phyloP scores from a whole-genome alignment of 306 rosid species.

The Cicer yamashitae region DNA sequence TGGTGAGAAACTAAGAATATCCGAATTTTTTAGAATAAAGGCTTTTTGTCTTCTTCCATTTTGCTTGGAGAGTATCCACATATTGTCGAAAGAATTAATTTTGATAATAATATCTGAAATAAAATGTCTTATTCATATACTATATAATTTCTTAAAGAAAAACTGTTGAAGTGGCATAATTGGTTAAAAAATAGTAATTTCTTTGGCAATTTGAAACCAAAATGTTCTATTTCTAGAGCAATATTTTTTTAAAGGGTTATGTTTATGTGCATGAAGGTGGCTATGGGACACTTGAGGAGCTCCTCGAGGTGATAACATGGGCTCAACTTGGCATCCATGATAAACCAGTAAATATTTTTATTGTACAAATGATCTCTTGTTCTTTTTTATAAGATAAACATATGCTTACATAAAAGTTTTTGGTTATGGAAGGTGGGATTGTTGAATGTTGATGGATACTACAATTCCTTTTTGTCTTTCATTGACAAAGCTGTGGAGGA shows the following conservation, averaged over 20 bases:
- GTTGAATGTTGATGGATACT: slow-evolving; percentile 95
- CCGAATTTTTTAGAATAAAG: not conserved
- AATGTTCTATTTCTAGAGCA: not conserved
- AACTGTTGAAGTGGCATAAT: not conserved
- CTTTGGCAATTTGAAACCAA: not conserved
- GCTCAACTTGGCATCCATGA: slow-evolving; percentile 99
- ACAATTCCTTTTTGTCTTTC: slow-evolving; percentile 83
- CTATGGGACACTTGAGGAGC: slow-evolving; percentile 98
- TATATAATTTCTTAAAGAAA: not conserved
- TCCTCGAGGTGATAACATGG: slow-evolving; percentile 97
- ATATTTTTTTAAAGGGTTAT: not conserved
- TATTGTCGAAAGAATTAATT: not conserved
- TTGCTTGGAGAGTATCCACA: not conserved
- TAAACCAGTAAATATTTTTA: slow-evolving; percentile 68
- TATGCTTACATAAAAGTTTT: not conserved
- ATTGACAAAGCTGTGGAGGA: slow-evolving; percentile 96
- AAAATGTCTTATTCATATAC: not conserved
- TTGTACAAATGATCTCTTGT: not conserved
- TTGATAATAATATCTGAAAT: not conserved
- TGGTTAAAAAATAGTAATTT: not conserved
- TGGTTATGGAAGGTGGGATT: slow-evolving; percentile 75
- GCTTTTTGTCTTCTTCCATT: not conserved
- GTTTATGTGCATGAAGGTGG: slow-evolving; percentile 65
- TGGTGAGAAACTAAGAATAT: not conserved
- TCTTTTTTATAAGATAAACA: not conserved